Percentiles rank a stretch among this genome's conserved stretches.
Evolutionary conservation across 2,329 filamentous ascomycete species (phyloP).

Genomic region (Verruconis gallopava): DNA sequence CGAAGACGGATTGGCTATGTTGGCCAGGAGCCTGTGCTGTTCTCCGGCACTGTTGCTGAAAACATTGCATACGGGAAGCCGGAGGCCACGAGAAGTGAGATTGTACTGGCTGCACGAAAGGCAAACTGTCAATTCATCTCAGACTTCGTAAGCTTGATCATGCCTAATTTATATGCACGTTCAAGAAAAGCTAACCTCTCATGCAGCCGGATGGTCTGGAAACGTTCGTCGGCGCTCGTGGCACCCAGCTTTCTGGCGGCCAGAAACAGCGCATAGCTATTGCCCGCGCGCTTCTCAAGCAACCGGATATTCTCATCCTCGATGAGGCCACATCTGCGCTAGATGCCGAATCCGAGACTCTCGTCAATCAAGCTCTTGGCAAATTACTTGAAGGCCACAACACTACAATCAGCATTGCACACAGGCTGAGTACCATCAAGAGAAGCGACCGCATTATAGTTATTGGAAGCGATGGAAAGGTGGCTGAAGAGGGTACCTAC

Average conservation of each 20-base stretch:
- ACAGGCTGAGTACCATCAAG: constrained; percentile 92
- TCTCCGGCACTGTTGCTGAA: constrained; percentile 72
- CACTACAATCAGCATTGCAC: constrained; percentile 95
- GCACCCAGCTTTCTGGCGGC: constrained; percentile 85
- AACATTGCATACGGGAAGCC: constrained; percentile 89
- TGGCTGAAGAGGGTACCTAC: constrained; percentile 85
- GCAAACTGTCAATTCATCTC: constrained; percentile 96
- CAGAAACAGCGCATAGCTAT: constrained; percentile 98
- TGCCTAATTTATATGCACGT: too few species aligned
- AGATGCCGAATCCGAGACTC: constrained; percentile 90
- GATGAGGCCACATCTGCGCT: constrained; percentile 92
- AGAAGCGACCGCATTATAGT: constrained; percentile 91
- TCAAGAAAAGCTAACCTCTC: background rate
- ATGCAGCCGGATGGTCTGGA: constrained; percentile 74
- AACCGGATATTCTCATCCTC: constrained; percentile 91
- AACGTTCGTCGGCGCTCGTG: constrained; percentile 81
- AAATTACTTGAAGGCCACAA: constrained; percentile 66
- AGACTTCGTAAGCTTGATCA: constrained; percentile 55
- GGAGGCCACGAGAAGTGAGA: constrained; percentile 61
- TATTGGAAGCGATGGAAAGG: constrained; percentile 69
- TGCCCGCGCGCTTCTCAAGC: constrained; percentile 82
- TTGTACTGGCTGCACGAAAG: constrained; percentile 73
- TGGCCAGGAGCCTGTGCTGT: constrained; percentile 86
- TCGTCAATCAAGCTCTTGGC: constrained; percentile 82
- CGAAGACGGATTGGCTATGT: constrained; percentile 90